Evolutionary conservation across 352 stramenopile genomes (phyloP).

Genomic region (Globisporangium heterothallicum): DNA sequence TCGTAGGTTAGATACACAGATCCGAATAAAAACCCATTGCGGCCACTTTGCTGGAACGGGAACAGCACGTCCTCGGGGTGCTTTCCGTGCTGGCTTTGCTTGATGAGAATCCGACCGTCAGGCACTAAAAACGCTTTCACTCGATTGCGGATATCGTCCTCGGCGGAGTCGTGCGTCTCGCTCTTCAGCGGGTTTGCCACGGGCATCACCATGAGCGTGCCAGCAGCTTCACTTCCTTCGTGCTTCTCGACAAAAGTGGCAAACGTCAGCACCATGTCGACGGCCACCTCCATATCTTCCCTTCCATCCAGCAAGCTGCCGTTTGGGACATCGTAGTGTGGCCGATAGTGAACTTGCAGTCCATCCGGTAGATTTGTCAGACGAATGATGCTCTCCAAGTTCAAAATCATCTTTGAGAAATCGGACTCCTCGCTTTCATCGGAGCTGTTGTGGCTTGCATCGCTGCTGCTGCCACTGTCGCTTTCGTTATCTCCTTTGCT

Average conservation of each 20-base stretch:
- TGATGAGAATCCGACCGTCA: conserved; percentile 50
- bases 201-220: conserved; percentile 54
- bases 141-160: conserved; percentile 49
- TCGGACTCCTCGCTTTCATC: conserved; percentile 39
- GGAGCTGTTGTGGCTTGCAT: conserved; percentile 17
- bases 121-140: conserved; percentile 74
- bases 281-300: conserved; percentile 23
- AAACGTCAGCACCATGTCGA: conserved; percentile 69
- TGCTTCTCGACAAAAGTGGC: conserved; percentile 59
- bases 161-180: conserved; percentile 21
- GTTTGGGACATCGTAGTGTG: conserved; percentile 54
- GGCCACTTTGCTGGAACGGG: conserved; percentile 72
- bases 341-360: conserved; percentile 77
- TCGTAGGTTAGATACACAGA: conserved; percentile 79
- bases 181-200: conserved; percentile 29
- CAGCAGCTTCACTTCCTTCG: conserved; percentile 24
- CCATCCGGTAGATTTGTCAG: conserved; percentile 73
- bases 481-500: conserved; percentile 26
- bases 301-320: conserved; percentile 19
- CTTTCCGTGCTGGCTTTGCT: conserved; percentile 19
- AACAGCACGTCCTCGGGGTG: conserved; percentile 60
- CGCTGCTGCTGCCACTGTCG: conserved; percentile 31
- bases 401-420: conserved; percentile 58
- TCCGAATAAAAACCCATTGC: conserved; percentile 66
- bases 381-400: conserved; percentile 82